Evolutionary conservation across 129 eudicot genomes (phyloP).

Genomic region (Glebionis coronaria): DNA sequence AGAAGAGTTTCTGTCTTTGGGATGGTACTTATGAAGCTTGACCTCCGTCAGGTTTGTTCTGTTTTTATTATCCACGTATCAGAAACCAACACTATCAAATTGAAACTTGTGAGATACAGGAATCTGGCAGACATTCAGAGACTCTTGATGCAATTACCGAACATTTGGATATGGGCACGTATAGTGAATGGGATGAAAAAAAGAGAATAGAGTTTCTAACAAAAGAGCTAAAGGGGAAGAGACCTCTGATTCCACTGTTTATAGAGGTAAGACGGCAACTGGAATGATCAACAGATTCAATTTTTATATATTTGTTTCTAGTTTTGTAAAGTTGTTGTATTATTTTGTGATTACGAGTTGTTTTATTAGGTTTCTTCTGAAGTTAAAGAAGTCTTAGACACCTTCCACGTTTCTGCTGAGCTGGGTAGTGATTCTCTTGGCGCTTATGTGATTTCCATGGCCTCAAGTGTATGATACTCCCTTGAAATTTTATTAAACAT

Average conservation of each 20-base stretch:
- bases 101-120: conserved; percentile 44
- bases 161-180: conserved; percentile 82
- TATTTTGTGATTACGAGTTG: conserved; percentile 8
- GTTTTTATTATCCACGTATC: background rate
- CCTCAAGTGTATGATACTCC: conserved; percentile 63
- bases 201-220: conserved; percentile 65
- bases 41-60: conserved; percentile 84
- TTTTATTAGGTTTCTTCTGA: conserved; percentile 67
- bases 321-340: background rate
- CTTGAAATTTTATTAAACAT: background rate
- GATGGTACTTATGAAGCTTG: conserved; percentile 93
- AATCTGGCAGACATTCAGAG: conserved; percentile 84
- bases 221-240: conserved; percentile 87
- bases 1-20: conserved; percentile 91
- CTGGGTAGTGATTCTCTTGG: conserved; percentile 92
- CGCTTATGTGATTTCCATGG: conserved; percentile 98
- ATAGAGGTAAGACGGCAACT: conserved; percentile 52
- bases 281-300: conserved; percentile 10
- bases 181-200: conserved; percentile 91
- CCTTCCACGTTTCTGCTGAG: conserved; percentile 91
- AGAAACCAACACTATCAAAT: conserved; percentile 12
- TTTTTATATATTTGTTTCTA: background rate
- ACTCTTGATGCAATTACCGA: conserved; percentile 86
- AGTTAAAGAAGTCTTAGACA: conserved; percentile 88
- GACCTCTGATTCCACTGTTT: conserved; percentile 80